phyloP scores from a whole-genome alignment of 129 eudicot genomes.

The Pseudognaphalium luteoalbum region DNA sequence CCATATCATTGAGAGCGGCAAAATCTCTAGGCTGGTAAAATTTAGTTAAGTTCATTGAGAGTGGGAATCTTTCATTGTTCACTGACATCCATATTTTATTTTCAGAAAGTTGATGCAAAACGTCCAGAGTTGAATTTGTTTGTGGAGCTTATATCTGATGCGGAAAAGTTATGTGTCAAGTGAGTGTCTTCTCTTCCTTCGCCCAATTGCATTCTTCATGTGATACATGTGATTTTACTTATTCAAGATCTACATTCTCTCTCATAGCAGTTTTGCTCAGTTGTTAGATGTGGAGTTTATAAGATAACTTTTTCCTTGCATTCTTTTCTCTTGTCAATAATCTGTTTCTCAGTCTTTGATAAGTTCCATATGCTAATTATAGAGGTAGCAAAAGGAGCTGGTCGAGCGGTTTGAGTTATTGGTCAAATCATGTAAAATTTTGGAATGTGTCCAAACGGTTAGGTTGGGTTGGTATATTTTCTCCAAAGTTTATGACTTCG shows the following conservation, averaged over 20 bases:
- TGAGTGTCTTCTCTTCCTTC: slow-evolving; percentile 35
- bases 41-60: slow-evolving; percentile 3
- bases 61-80: background rate
- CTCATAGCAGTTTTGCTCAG: background rate
- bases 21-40: slow-evolving; percentile 60
- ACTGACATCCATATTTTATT: slow-evolving; percentile 16
- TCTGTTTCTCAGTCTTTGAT: background rate
- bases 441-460: background rate
- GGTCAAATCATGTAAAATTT: background rate
- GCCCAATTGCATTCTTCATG: background rate
- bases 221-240: background rate
- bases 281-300: background rate
- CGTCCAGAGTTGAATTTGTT: slow-evolving; percentile 61
- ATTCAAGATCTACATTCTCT: background rate
- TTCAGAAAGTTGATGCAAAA: slow-evolving; percentile 60
- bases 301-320: no score
- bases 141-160: slow-evolving; percentile 49
- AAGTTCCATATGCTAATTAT: background rate
- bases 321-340: slow-evolving; percentile 10
- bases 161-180: slow-evolving; percentile 63
- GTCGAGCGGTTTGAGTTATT: background rate
- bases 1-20: slow-evolving; percentile 55
- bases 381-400: background rate
- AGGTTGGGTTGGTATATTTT: background rate
- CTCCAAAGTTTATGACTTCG: no score